These are phyloP conservation scores for Claviceps purpurea DNA, from an alignment of 2,329 filamentous ascomycete genomes.

Conservation along the genomic window DNA sequence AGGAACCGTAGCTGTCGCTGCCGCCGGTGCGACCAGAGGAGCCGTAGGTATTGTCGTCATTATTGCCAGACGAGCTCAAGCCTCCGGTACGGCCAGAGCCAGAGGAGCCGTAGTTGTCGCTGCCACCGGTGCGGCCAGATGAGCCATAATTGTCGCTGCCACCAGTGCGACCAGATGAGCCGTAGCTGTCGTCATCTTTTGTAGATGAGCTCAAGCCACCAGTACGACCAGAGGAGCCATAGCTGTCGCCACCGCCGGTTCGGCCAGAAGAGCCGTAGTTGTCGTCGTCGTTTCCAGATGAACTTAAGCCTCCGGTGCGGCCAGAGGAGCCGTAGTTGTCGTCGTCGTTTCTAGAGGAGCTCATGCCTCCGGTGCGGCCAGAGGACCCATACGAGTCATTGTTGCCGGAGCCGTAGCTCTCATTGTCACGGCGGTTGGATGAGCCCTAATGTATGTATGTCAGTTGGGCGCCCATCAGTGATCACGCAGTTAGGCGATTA, in stretches of 20 bases:
- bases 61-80: slow-evolving; percentile 10
- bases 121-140: too few relatives aligned
- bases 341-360: not conserved
- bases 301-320: too few relatives aligned
- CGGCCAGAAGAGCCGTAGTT: too few relatives aligned
- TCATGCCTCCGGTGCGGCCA: slow-evolving; percentile 4
- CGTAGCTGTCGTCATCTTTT: not conserved
- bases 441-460: slow-evolving; percentile 9
- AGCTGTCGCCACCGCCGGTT: slow-evolving; percentile 6
- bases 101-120: slow-evolving; percentile 10
- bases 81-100: not conserved
- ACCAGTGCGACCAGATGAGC: slow-evolving; percentile 5
- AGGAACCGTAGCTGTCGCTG: slow-evolving; percentile 9
- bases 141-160: too few relatives aligned
- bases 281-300: too few relatives aligned
- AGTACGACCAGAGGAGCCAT: slow-evolving; percentile 8
- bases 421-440: slow-evolving; percentile 9
- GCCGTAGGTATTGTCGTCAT: slow-evolving; percentile 10
- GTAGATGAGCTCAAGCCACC: too few relatives aligned
- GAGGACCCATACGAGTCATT: slow-evolving; percentile 12
- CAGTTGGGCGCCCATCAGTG: too few relatives aligned
- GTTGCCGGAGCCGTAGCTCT: slow-evolving; percentile 6
- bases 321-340: slow-evolving; percentile 9
- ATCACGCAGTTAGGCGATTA: too few relatives aligned
- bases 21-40: slow-evolving; percentile 8